Percentiles rank a stretch among this genome's conserved stretches.
phyloP scores from a whole-genome alignment of 345 rosid genomes.

The Dipteronia dyeriana region DNA sequence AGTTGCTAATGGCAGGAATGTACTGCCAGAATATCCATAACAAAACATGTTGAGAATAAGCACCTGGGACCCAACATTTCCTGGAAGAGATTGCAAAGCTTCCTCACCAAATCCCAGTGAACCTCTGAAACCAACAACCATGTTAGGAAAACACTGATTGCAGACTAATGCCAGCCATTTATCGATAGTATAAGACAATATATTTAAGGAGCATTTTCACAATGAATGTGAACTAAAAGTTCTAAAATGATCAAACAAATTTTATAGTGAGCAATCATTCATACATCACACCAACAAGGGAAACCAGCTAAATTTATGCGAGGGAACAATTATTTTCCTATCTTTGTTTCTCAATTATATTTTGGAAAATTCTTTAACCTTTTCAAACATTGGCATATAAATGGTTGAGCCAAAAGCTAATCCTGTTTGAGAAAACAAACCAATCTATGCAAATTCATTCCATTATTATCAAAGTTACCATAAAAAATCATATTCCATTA shows the following conservation, averaged over 20 bases:
- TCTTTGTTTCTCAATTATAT: not conserved
- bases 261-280: not conserved
- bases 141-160: slow-evolving; percentile 18
- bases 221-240: slow-evolving; percentile 10
- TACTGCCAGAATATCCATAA: not conserved
- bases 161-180: not conserved
- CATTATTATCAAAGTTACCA: not conserved
- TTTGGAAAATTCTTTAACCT: not conserved
- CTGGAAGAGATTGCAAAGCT: slow-evolving; percentile 94
- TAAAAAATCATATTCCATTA: not conserved
- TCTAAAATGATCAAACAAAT: not conserved
- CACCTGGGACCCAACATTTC: slow-evolving; percentile 92
- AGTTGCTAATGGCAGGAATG: not conserved
- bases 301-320: not conserved
- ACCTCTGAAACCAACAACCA: slow-evolving; percentile 58
- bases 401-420: not conserved
- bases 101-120: slow-evolving; percentile 95
- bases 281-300: not conserved
- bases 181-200: not conserved
- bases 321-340: not conserved
- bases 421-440: not conserved
- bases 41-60: slow-evolving; percentile 5
- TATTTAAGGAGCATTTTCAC: not conserved
- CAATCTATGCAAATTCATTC: not conserved
- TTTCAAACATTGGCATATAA: not conserved